phyloP scores from a whole-genome alignment of 2,329 filamentous ascomycete species.

The Fusarium sp. region DNA sequence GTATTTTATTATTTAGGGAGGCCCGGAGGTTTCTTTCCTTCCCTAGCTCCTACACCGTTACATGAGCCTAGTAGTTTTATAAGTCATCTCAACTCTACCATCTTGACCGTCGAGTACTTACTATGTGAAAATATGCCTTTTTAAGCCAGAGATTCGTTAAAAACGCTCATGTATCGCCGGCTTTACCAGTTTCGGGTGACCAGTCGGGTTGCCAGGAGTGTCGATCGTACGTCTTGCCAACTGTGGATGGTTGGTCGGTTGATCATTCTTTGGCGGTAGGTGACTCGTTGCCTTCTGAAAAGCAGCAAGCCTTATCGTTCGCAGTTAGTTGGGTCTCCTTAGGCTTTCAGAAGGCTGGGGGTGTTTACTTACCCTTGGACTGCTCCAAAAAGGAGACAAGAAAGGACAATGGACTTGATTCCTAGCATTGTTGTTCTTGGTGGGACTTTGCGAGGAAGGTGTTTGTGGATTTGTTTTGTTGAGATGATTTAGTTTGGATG shows the following conservation, averaged over 20 bases:
- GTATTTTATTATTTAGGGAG: no score
- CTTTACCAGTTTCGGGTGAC: not conserved
- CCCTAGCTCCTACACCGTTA: no score
- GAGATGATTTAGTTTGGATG: no score
- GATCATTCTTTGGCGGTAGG: not conserved
- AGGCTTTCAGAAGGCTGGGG: rapidly evolving
- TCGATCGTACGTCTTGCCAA: not conserved
- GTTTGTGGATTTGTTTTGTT: rapidly evolving
- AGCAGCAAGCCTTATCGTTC: not conserved
- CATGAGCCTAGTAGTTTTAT: not conserved
- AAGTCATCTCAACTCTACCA: not conserved
- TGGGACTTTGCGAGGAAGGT: rapidly evolving
- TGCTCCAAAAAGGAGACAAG: not conserved
- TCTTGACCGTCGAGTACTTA: not conserved
- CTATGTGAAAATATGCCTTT: not conserved
- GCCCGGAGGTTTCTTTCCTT: not conserved
- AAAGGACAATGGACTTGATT: not conserved
- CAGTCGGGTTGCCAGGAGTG: not conserved
- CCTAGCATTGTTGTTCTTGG: not conserved
- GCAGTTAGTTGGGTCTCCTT: no score
- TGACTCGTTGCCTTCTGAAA: no score
- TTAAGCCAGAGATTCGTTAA: not conserved
- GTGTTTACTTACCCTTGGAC: not conserved
- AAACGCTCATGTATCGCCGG: not conserved
- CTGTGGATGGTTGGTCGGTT: rapidly evolving